phyloP scores from a whole-genome alignment of 2,329 filamentous ascomycete genomes.

The Calonectria pseudoturangicola region DNA sequence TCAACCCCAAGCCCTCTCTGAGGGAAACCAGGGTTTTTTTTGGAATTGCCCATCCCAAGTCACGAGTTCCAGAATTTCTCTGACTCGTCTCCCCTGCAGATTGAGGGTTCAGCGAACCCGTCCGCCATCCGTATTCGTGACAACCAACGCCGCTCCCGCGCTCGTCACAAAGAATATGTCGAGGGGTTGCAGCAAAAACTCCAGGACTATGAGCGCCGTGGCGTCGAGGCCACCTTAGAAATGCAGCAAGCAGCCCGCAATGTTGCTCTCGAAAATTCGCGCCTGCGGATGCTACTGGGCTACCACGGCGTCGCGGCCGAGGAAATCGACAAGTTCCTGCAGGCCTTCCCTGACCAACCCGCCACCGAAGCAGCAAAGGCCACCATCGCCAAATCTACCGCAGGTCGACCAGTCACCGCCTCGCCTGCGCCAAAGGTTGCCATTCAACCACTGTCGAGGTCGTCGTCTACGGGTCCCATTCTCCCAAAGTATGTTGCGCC shows the following conservation, averaged over 20 bases:
- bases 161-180: slow-evolving; percentile 70
- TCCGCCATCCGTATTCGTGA: slow-evolving; percentile 66
- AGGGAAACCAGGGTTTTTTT: slow-evolving; percentile 36
- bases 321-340: slow-evolving; percentile 64
- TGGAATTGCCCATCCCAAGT: slow-evolving; percentile 35
- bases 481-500: slow-evolving; percentile 42
- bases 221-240: slow-evolving; percentile 69
- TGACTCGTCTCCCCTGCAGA: slow-evolving; percentile 51
- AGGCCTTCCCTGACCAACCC: slow-evolving; percentile 59
- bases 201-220: slow-evolving; percentile 68
- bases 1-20: slow-evolving; percentile 37
- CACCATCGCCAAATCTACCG: slow-evolving; percentile 46
- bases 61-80: slow-evolving; percentile 37
- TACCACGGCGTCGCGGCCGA: slow-evolving; percentile 61
- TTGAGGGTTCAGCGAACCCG: slow-evolving; percentile 55
- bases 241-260: slow-evolving; percentile 72
- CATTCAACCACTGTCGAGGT: slow-evolving; percentile 49
- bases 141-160: slow-evolving; percentile 73
- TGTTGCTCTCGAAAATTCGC: slow-evolving; percentile 69
- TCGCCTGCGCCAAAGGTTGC: slow-evolving; percentile 45
- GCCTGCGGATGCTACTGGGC: slow-evolving; percentile 65
- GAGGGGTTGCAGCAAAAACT: slow-evolving; percentile 68
- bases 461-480: slow-evolving; percentile 45
- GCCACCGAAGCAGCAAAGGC: slow-evolving; percentile 55
- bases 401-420: slow-evolving; percentile 36